Conservation (phyloP, 2,329 filamentous ascomycete species). For the Cladosporium sp. region DNA sequence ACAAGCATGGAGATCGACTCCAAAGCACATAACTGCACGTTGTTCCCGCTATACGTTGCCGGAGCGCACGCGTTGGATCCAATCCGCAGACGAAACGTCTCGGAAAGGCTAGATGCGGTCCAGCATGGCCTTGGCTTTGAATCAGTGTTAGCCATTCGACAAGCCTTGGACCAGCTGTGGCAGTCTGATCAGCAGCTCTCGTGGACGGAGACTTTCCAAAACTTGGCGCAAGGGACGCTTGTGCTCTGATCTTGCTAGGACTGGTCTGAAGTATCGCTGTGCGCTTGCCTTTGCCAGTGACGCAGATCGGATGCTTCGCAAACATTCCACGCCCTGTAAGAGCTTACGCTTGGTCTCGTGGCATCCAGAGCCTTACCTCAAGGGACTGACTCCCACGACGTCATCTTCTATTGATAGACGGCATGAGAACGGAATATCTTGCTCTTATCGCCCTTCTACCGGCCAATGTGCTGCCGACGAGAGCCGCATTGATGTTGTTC, state of each 20-base stretch:
- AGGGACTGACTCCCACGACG: too few relatives aligned
- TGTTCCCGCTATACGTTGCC: conserved; percentile 10
- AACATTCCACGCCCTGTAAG: too few relatives aligned
- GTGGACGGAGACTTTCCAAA: conserved; percentile 6
- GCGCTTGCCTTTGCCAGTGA: too few relatives aligned
- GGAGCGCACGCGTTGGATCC: conserved; percentile 4
- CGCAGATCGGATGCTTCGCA: too few relatives aligned
- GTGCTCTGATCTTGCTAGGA: neutral
- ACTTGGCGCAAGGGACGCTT: conserved; percentile 3
- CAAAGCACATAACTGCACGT: conserved; percentile 5
- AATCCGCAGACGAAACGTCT: neutral
- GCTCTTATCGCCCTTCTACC: too few relatives aligned
- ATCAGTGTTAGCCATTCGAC: conserved; percentile 2
- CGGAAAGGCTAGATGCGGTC: conserved; percentile 2
- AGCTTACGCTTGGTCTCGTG: too few relatives aligned
- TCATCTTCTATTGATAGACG: too few relatives aligned
- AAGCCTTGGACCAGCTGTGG: conserved; percentile 3
- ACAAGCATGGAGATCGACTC: conserved; percentile 10
- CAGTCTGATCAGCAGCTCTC: neutral
- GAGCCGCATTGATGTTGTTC: too few relatives aligned
- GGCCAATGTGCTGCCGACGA: too few relatives aligned
- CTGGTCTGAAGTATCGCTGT: neutral
- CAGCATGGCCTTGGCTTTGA: conserved; percentile 4
- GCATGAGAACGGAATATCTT: too few relatives aligned
- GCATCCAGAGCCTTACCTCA: too few relatives aligned